These are phyloP conservation scores for Mycosarcoma maydis DNA, from an alignment of 1,284 basidiomycete genomes.

Conservation along the genomic window DNA sequence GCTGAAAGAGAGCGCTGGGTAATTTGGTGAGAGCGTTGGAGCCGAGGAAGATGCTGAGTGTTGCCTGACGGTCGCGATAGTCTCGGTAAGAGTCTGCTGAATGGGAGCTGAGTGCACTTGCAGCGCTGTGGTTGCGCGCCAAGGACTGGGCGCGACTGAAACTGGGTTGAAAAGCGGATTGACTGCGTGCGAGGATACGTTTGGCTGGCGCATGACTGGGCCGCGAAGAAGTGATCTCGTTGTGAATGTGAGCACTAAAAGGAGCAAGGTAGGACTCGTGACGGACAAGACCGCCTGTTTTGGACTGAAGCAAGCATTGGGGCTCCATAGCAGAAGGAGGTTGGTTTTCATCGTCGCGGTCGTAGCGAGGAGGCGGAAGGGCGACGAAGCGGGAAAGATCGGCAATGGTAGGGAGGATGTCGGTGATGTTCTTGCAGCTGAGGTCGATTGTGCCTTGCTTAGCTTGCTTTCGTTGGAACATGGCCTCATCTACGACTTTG, in stretches of 20 bases:
- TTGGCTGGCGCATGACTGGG: neutral
- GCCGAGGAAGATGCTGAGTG: slow-evolving; percentile 44
- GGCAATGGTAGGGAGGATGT: slow-evolving; percentile 41
- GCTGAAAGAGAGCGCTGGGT: slow-evolving; percentile 62
- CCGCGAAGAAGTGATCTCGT: slow-evolving; percentile 15
- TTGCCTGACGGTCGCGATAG: slow-evolving; percentile 43
- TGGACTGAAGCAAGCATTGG: slow-evolving; percentile 29
- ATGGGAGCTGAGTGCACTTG: slow-evolving; percentile 23
- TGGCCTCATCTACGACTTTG: slow-evolving; percentile 42
- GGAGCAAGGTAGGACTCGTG: slow-evolving; percentile 46
- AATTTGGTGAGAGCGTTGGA: slow-evolving; percentile 56
- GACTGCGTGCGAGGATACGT: slow-evolving; percentile 27
- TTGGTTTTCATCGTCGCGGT: slow-evolving; percentile 11
- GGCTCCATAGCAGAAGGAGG: neutral
- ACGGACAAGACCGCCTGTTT: slow-evolving; percentile 34
- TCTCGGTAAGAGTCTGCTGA: slow-evolving; percentile 38
- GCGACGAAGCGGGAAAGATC: slow-evolving; percentile 46
- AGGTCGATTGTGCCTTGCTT: slow-evolving; percentile 39
- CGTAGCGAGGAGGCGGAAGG: slow-evolving; percentile 40
- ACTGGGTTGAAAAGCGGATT: slow-evolving; percentile 38
- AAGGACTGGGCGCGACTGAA: slow-evolving; percentile 27
- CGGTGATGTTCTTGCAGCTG: slow-evolving; percentile 33
- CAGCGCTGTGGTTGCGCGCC: slow-evolving; percentile 31
- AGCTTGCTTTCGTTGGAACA: slow-evolving; percentile 24
- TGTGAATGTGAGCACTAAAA: slow-evolving; percentile 38